These are phyloP conservation scores for Malus sieversii DNA, from an alignment of 306 rosid genomes.

Conservation along the genomic window DNA sequence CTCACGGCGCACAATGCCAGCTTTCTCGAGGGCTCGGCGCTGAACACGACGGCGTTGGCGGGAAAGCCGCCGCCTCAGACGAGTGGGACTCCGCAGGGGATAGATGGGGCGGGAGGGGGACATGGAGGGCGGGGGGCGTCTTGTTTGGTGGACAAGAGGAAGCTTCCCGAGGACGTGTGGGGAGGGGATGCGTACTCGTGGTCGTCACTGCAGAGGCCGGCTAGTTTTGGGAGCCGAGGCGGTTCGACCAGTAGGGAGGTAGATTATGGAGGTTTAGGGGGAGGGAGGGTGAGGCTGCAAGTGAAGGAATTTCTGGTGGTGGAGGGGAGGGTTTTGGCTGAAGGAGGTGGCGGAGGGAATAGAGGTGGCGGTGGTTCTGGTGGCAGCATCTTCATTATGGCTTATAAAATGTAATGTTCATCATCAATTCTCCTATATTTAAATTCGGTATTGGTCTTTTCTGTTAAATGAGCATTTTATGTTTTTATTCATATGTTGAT, in stretches of 20 bases:
- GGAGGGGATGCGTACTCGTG: conserved; percentile 96
- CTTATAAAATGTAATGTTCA: conserved; percentile 64
- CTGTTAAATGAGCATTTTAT: neutral
- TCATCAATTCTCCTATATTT: neutral
- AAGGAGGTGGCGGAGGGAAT: conserved; percentile 77
- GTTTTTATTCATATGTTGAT: neutral
- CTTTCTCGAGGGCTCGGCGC: conserved; percentile 61
- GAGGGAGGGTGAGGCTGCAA: conserved; percentile 58
- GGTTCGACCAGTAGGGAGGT: conserved; percentile 69
- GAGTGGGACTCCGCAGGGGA: conserved; percentile 89
- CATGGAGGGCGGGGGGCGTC: conserved; percentile 97
- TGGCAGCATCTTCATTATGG: conserved; percentile 89
- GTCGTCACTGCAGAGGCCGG: conserved; percentile 73
- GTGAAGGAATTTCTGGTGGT: conserved; percentile 46
- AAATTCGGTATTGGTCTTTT: neutral
- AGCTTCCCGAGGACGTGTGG: conserved; percentile 98
- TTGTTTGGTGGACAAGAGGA: conserved; percentile 57
- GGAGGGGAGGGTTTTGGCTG: conserved; percentile 74
- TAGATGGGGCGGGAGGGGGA: conserved; percentile 85
- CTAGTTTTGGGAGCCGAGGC: conserved; percentile 77
- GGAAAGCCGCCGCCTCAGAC: conserved; percentile 94
- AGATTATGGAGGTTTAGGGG: conserved; percentile 89
- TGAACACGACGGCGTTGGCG: conserved; percentile 76
- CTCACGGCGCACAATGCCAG: conserved; percentile 56
- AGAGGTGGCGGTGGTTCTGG: conserved; percentile 99